Base-by-base conservation (phyloP, 768 basidiomycete genomes). In the Cytidiella melzeri region DNA sequence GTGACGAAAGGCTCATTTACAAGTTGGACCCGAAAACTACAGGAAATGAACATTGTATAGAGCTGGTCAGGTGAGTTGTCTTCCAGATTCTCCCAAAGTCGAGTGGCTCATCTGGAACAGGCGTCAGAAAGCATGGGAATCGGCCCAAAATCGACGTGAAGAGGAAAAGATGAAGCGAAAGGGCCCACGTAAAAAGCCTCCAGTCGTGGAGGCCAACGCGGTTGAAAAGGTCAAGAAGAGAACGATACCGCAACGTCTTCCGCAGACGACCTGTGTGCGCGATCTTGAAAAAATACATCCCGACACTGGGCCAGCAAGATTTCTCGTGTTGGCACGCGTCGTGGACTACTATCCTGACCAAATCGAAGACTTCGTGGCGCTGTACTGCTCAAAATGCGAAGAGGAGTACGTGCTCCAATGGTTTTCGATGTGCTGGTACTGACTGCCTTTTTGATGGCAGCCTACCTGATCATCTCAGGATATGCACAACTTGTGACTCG, bases 261-360 rank as follows among this genome's bases (percentile, higher is more conserved):
- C 23, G n/a, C 24, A 25, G 24, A 20, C 40, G 19, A 21, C 56
- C 43, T 66, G 67, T 15, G 66, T 79, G 42, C 58, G 69, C 50
- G 68, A 77, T 49, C 59, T 77, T 36, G 55, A 53, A 23, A 55
- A 64, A 20, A 61, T 59, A 36, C 69, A 62, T 41, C 37, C 38
- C 1, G 30, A 10, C 38, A 15, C 41, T 19, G 26, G 13, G 25
- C 67, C 75, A 3, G 62, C 61, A 13, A 67, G 61, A 37, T 76
- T 73, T 50, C 69, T 62, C 34, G 60, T 84, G 20, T 56, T 66
- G 9, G 83, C 76, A 5, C 75, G 74, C 18, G 70, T 74, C 2
- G 57, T 77, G 7, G 80, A 82, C 56, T 84, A 77, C 57, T 74
- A 71, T 55, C 85, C 85, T 1, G 65, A 71, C 26, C 57, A 70